Conservation (phyloP, 371 early-diverging fungal genomes). For the Zopfochytrium polystomum region DNA sequence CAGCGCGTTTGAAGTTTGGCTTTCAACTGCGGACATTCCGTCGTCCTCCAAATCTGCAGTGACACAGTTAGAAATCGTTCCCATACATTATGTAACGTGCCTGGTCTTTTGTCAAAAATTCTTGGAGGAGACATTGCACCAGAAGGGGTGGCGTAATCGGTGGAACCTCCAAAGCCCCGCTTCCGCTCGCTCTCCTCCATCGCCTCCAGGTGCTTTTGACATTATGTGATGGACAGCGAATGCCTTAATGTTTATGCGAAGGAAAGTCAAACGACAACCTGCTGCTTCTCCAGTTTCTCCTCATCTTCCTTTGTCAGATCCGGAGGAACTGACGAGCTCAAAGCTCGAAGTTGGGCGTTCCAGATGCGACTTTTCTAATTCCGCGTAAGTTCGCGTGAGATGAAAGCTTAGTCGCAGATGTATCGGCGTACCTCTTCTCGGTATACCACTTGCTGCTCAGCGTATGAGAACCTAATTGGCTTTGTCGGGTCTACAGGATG, state of each 20-base stretch:
- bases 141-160: conserved; percentile 6
- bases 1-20: conserved; percentile 39
- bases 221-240: neutral
- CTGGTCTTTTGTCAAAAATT: conserved; percentile 7
- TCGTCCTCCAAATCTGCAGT: conserved; percentile 31
- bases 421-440: conserved; percentile 66
- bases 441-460: conserved; percentile 94
- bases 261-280: conserved; percentile 12
- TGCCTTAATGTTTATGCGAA: no score
- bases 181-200: conserved; percentile 32
- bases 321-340: conserved; percentile 47
- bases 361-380: conserved; percentile 81
- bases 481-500: conserved; percentile 24
- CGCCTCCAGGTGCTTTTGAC: conserved; percentile 23
- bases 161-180: conserved; percentile 17
- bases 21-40: conserved; percentile 36
- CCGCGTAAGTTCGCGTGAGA: conserved; percentile 2
- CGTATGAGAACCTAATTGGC: conserved; percentile 72
- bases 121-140: conserved; percentile 29
- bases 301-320: conserved; percentile 28
- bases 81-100: neutral
- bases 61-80: neutral
- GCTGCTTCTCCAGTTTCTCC: conserved; percentile 17
- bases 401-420: neutral
- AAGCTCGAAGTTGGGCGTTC: conserved; percentile 79